A percentile compares a stretch with the other conserved stretches of the same genome.
Conservation (phyloP, 495 filamentous ascomycete species). For the Xylaria castorea region DNA sequence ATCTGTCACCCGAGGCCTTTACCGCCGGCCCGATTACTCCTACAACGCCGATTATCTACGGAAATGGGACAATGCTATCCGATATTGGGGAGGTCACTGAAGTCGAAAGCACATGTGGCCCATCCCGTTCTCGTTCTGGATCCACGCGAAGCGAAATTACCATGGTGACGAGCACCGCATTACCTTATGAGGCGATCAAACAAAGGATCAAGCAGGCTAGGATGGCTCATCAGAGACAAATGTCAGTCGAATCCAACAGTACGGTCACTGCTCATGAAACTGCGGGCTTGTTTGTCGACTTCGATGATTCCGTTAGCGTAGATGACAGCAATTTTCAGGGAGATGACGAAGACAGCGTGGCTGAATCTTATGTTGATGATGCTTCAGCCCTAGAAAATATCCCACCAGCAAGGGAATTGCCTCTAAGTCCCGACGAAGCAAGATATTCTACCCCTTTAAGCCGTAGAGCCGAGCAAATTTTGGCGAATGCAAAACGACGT, state of each 20-base stretch:
- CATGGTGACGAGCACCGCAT: slow-evolving; percentile 31
- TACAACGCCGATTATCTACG: slow-evolving; percentile 65
- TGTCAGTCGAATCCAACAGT: slow-evolving; percentile 56
- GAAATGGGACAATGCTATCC: slow-evolving; percentile 68
- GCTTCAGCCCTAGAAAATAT: slow-evolving; percentile 33
- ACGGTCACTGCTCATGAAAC: slow-evolving; percentile 58
- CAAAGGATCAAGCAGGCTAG: slow-evolving; percentile 50
- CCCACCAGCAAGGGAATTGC: slow-evolving; percentile 24
- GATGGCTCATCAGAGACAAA: slow-evolving; percentile 46
- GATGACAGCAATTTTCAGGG: slow-evolving; percentile 65
- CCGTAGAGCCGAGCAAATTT: slow-evolving; percentile 82
- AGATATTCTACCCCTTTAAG: slow-evolving; percentile 75
- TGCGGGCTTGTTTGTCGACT: slow-evolving; percentile 56
- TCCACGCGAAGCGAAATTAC: slow-evolving; percentile 34
- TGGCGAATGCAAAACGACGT: slow-evolving; percentile 88
- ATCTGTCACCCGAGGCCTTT: slow-evolving; percentile 50
- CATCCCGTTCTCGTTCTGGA: slow-evolving; percentile 34
- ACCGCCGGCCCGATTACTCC: slow-evolving; percentile 59
- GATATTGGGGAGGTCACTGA: slow-evolving; percentile 77
- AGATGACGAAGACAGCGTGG: slow-evolving; percentile 65
- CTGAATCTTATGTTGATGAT: slow-evolving; percentile 56
- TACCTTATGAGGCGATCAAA: slow-evolving; percentile 42
- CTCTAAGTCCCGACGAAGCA: slow-evolving; percentile 29
- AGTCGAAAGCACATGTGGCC: slow-evolving; percentile 57
- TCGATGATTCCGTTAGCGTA: slow-evolving; percentile 62